Evolutionary conservation across 1,284 basidiomycete species (phyloP), one percentile per base, ranked within the genome.

Genomic region (Erythrobasidium hasegawianum): DNA sequence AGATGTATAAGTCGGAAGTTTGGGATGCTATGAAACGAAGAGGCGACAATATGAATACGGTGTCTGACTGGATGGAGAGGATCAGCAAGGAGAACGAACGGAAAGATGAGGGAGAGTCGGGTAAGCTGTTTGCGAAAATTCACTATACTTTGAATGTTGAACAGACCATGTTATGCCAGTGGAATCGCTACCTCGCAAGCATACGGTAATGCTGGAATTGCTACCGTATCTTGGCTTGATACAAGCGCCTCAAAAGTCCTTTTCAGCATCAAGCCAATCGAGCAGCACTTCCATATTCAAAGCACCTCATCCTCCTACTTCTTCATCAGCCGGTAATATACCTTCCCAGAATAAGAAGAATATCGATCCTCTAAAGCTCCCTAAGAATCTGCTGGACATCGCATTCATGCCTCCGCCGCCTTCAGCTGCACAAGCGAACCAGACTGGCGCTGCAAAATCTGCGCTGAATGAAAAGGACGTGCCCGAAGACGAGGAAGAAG

Each of bases 1-100:
- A 88, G 74, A 80, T 91, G 18, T 75, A 78, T 60, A 83, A 83
- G 67, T 78, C 80, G 1, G 78, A 80, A 39, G 78, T 80, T 72
- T 83, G 81, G 76, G 78, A 79, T 24, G 70, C 75, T 1, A 75
- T 74, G 26, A 75, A 76, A 16, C 69, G 70, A n/a, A 72, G 77
- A 41, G 66, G 77, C 10, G 74, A 75, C 10, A 78, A 78, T 62
- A 54, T 72, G 24, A 72, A 71, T 11, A 74, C 76, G 52, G 47
- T 77, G 27, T 73, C 73, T n/a, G 75, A 71, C 53, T 73, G 73
- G 54, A 75, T 70, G 1, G 59, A 72, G 0, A 57, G 54, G 22
- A 39, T 57, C 24, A 52, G 16, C 57, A 68, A 65, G 27, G 55
- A 64, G 33, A 54, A 47, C 26, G 59, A 49, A 33, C 18, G 43